Evolutionary conservation across 1,284 basidiomycete genomes (phyloP), one percentile per base, ranked within the genome.

Genomic region (Serendipita sp.): DNA sequence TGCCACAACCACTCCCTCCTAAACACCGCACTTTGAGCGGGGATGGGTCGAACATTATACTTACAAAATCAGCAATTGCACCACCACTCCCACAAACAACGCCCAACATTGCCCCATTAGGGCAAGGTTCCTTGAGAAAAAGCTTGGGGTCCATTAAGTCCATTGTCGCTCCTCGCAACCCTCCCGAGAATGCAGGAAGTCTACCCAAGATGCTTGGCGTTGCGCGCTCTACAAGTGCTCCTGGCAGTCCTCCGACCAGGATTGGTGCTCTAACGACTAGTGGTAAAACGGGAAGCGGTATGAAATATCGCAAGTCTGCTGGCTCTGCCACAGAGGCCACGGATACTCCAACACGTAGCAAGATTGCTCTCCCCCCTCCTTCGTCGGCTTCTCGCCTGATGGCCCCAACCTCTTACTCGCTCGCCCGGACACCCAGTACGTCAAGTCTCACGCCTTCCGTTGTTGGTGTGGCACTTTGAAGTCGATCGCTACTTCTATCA

Each of bases 241-340:
- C 53, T 10, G 53, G 12, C 22, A 58, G 53, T n/a, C 53, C 53
- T 8, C 53, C 53, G 26, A 35, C 34, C 4, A 26, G 29, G 26
- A 30, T 35, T 32, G 47, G 47, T 22, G 53, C 53, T 22, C 45
- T n/a, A 17, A 22, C 45, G 8, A 6, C 29, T 17, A 49, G 8
- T n/a, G 53, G 53, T n/a, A 58, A 58, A 26, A 58, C 53, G 10
- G 53, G 53, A 12, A 34, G 15, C 32, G 34, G 34, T 34, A 58
- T 58, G 53, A 58, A 22, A 34, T 58, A 58, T 29, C 53, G 53
- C 1, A 58, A 58, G 29, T 58, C 53, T 32, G 53, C 53, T n/a
- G 53, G 53, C 17, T 58, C 53, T 8, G 53, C 53, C 15, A 35
- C n/a, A 34, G 53, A 58, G 32, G 53, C 53, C 4, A 32, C 53